Base-by-base conservation (phyloP, 192 early-diverging fungal genomes). In the Podila epigama region DNA sequence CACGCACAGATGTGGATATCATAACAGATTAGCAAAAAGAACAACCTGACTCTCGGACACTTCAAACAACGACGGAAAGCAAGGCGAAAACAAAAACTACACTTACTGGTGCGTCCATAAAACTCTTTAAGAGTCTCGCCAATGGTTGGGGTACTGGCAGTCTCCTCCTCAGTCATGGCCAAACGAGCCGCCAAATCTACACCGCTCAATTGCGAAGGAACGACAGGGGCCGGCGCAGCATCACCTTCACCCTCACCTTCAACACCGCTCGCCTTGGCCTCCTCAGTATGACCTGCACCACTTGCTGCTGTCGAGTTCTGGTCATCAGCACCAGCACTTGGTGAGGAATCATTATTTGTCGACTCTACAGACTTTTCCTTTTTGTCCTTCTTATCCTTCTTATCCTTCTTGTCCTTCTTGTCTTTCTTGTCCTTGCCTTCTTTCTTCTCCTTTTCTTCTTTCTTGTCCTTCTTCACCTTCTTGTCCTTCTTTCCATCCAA, bases 101-200 rank as follows among this genome's bases (percentile, higher is more conserved):
- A 62, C 81, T 62, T 82, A 82, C 81, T 73, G 16, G 79, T 84
- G 34, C 83, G 71, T 18, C 75, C 83, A 57, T 84, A 84, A 31
- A 81, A 84, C 39, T 82, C 83, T n/a, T 67, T 63, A 50, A 84
- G 60, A 0, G 68, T 70, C 54, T 84, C 83, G n/a, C 79, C 75
- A 34, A 79, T 75, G 12, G 62, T 79, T 1, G 83, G 83, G 0
- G 80, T 75, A 63, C 65, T 64, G 12, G 79, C 48, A 16, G 71
- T 68, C 56, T 83, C 79, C 27, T 80, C 82, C 31, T 80, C 82
- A 5, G 72, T 81, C 64, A 75, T 77, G 15, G 73, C 73, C 48
- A 72, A 18, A 33, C 77, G 77, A 5, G 77, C 77, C 13, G 69
- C 70, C 15, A 71, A 48, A 64, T 77, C 73, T 7, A 77, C 73